phyloP scores from a whole-genome alignment of 768 basidiomycete genomes.

The Rickenella mellea region DNA sequence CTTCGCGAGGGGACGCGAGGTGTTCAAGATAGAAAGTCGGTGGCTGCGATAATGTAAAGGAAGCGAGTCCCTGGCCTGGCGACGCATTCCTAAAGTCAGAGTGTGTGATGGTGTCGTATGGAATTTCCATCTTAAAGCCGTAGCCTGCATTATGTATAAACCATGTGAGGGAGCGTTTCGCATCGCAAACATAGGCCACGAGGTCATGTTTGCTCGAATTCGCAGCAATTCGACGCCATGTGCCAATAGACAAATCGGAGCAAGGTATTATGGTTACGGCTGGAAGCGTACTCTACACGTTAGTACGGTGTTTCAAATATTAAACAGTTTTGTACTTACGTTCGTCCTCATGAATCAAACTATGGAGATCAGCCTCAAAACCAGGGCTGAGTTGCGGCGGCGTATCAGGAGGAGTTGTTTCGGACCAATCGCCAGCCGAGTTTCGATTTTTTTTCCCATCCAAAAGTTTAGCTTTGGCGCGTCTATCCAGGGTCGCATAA shows the following conservation, averaged over 20 bases:
- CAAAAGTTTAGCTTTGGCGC: constrained; percentile 73
- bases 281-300: constrained; percentile 17
- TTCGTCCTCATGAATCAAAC: constrained; percentile 66
- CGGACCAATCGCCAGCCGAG: constrained; percentile 19
- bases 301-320: background rate
- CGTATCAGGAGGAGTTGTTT: constrained; percentile 29
- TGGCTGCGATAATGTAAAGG: constrained; percentile 55
- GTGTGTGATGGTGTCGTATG: constrained; percentile 52
- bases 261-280: constrained; percentile 73
- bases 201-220: constrained; percentile 49
- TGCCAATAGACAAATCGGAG: constrained; percentile 63
- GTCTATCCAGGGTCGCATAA: constrained; percentile 28
- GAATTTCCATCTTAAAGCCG: constrained; percentile 81
- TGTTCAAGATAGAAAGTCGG: constrained; percentile 64
- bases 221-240: constrained; percentile 67
- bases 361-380: constrained; percentile 51
- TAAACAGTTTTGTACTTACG: constrained; percentile 47
- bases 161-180: constrained; percentile 62
- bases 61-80: constrained; percentile 48
- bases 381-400: constrained; percentile 43
- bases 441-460: constrained; percentile 42
- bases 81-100: constrained; percentile 46
- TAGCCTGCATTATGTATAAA: constrained; percentile 65
- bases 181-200: constrained; percentile 66
- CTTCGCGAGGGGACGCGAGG: constrained; percentile 17